A percentile compares a stretch with the other conserved stretches of the same genome.
Evolutionary conservation across 441 rosid genomes (phyloP).

Genomic region (Erodium trifolium): DNA sequence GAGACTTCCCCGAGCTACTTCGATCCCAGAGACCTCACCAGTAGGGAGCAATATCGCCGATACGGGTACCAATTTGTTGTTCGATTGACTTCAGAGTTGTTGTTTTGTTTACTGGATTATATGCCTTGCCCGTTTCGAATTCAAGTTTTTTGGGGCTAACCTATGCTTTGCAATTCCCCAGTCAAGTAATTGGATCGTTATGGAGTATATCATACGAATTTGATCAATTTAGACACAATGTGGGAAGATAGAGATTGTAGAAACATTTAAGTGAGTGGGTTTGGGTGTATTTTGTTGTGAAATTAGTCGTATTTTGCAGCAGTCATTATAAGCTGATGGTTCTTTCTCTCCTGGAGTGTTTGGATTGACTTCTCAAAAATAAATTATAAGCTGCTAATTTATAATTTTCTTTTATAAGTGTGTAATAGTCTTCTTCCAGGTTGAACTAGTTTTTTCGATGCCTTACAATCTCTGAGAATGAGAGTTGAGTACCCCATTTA

Average conservation of each 20-base stretch:
- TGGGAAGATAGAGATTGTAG: neutral
- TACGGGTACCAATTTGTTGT: constrained; percentile 50
- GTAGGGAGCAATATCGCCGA: constrained; percentile 72
- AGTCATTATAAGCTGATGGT: neutral
- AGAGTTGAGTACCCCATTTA: too few species aligned
- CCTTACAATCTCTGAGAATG: too few species aligned
- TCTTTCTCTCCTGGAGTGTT: neutral
- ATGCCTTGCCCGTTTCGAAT: neutral
- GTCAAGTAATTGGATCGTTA: neutral
- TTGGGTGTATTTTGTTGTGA: neutral
- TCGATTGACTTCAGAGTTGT: neutral
- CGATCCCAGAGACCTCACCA: constrained; percentile 60
- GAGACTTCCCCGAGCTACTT: constrained; percentile 55
- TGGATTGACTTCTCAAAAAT: too few species aligned
- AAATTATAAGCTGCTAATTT: too few species aligned
- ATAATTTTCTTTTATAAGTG: too few species aligned
- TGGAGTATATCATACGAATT: neutral
- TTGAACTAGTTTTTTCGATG: too few species aligned
- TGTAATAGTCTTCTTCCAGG: too few species aligned
- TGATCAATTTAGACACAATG: neutral
- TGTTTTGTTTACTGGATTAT: neutral
- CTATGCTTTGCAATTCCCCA: neutral
- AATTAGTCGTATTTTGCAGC: neutral
- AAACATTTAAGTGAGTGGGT: neutral
- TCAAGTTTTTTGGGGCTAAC: neutral